Base-by-base conservation (phyloP, 225 moss, liverwort and hornwort species). In the Bryoerythrophyllum caledonicum region DNA sequence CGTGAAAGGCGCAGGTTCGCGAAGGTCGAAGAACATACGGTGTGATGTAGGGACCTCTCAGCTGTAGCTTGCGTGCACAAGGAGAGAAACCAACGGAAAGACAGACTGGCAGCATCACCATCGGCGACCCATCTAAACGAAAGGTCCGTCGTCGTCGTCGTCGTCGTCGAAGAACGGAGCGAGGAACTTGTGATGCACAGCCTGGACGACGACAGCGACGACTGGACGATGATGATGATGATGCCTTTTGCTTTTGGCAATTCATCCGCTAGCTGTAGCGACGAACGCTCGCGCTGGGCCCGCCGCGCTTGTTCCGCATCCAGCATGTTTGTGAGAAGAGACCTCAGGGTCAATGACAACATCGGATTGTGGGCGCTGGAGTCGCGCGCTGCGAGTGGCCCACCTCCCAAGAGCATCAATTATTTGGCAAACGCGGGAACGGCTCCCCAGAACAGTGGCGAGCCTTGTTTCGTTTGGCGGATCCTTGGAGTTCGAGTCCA, bases 51-150 rank as follows among this genome's bases (percentile, higher is more conserved):
- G 3, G 24, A 14, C 52, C 68, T 35, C 53, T 8, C 8, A 13
- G n/a, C 52, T 28, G 51, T 67, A 19, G 26, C 34, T 20, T 59
- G 71, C 71, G 71, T 71, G 40, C 28, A 4, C 12, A n/a, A 25
- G 19, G 71, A 27, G 58, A 59, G 43, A 59, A 28, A 1, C 25
- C 71, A 71, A 71, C 58, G 71, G 71, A 28, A 43, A 28, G 26
- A 58, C 71, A 71, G 71, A 28, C 71, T 71, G 71, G 71, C 71
- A 70, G 56, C 53, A 20, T 20, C 43, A 12, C 20, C 71, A 58
- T 59, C 71, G 59, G 71, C 59, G 63, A 23, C 34, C 69, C 24
- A 55, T 37, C 34, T 34, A n/a, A 21, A 54, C 21, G 54, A 54
- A 54, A 21, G 52, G n/a, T 13, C 21, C 25, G 8, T 54, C 37